Evolutionary conservation across 2,329 filamentous ascomycete genomes (phyloP), one percentile per base, ranked within the genome.

Genomic region (Albophoma yamanashiensis): DNA sequence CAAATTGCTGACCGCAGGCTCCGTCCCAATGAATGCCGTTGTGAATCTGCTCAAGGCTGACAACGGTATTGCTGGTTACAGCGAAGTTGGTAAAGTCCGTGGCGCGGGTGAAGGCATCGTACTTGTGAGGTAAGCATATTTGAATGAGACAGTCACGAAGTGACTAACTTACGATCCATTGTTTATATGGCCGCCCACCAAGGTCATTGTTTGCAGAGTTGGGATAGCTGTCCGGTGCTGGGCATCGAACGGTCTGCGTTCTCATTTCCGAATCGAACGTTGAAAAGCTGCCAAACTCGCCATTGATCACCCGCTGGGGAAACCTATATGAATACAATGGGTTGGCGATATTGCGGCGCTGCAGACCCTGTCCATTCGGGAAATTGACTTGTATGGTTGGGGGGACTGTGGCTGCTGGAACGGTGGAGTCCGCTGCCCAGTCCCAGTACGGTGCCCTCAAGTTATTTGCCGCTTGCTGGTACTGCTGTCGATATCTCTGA

Each of bases 391-490:
- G 72, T 56, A 78, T 66, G 9, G 68, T 75, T 42, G 69, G 63
- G 25, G 68, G 66, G 1, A 68, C 67, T 1, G 71, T 75, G 20
- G 75, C 73, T 0, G 67, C 62, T 2, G 82, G 81, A 3, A 84
- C 72, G 20, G 64, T 62, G 2, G 73, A 63, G 45, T 77, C 66
- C 3, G 63, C 61, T 2, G 75, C 80, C 81, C 80, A 84, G 69
- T 84, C 81, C 82, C 81, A 84, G 69, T 73, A 83, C 1, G 81
- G 80, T 14, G 76, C 69, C 39, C 81, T 75, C 36, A 83, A 73
- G 0, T 66, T 69, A 45, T 78, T 70, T 2, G 80, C 80, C 1
- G 81, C 80, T 4, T 72, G 64, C 27, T 68, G 63, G 64, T 83
- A 83, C 22, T 61, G 63, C 59, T 55, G 65, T 60, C 63, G 71